Evolutionary conservation across 176 grass and related monocot genomes (phyloP), one percentile per base, ranked within the genome.

Genomic region (Hordeum marinum): DNA sequence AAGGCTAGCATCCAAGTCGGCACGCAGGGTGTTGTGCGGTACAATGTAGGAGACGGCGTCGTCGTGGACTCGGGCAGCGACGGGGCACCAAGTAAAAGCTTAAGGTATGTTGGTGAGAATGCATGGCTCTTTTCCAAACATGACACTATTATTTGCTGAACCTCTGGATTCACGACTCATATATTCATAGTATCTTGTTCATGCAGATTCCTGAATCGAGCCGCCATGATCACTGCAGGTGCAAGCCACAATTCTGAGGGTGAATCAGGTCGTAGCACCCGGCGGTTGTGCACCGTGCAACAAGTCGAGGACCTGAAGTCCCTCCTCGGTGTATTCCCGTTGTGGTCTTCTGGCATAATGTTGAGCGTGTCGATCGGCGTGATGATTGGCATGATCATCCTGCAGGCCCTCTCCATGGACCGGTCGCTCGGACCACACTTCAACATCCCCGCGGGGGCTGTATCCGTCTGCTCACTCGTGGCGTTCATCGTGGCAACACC

Each of bases 381-480:
- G 37, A 87, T 86, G 45, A 0, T 75, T 4, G 79, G 81, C 39
- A 57, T 92, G 37, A 74, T 84, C 11, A 63, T 89, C 18, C 87
- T 92, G 7, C 79, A 92, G 20, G 90, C 90, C 4, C 83, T 89
- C 72, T 80, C 83, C 15, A 85, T 87, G 90, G 83, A 92, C 46
- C 87, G 87, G 42, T 92, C 87, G 1, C 41, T 92, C 11, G 79
- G 89, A 18, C 48, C 27, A n/a, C 48, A 13, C 35, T 92, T 92
- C 76, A 21, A 77, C 76, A 74, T 90, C 63, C 91, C 87, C 3
- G 77, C 85, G 0, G 84, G 80, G 21, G 85, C 91, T 7, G 21
- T 92, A 23, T 0, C 3, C 1, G 86, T 89, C 32, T 71, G 62
- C 31, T 66, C 71, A 36, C 20, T 83, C 41, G 29, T 17, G 11